These are phyloP conservation scores for Deinandra increscens DNA, from an alignment of 129 eudicot genomes.

Conservation along the genomic window DNA sequence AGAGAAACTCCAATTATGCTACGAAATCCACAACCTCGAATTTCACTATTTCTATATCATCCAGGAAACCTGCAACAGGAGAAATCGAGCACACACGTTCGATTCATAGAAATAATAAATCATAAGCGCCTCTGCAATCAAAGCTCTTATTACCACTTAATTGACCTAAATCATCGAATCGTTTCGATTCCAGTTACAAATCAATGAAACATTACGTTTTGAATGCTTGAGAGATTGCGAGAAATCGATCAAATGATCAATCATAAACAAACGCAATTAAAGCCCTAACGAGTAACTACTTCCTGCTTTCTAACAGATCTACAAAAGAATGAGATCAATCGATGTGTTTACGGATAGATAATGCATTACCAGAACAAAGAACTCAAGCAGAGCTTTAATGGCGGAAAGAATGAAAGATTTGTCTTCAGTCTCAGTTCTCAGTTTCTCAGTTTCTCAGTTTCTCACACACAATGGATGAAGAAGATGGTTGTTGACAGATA, in stretches of 20 bases:
- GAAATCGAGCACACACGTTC: not conserved
- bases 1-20: not conserved
- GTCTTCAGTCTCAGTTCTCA: not conserved
- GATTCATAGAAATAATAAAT: not conserved
- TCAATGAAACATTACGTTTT: not conserved
- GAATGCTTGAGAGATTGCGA: too few relatives aligned
- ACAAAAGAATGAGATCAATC: not conserved
- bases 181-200: not conserved
- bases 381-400: slow-evolving; percentile 15
- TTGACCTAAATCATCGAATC: not conserved
- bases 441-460: not conserved
- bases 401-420: slow-evolving; percentile 1
- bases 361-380: slow-evolving; percentile 6
- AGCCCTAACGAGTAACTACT: not conserved
- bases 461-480: not conserved
- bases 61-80: too few relatives aligned
- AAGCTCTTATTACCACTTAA: not conserved
- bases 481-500: not conserved
- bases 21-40: not conserved
- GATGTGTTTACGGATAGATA: too few relatives aligned
- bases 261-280: not conserved
- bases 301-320: not conserved
- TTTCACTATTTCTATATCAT: not conserved
- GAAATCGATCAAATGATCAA: not conserved
- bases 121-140: not conserved